Evolutionary conservation across 164 flowering plant species (phyloP).

Genomic region (Sedum album): DNA sequence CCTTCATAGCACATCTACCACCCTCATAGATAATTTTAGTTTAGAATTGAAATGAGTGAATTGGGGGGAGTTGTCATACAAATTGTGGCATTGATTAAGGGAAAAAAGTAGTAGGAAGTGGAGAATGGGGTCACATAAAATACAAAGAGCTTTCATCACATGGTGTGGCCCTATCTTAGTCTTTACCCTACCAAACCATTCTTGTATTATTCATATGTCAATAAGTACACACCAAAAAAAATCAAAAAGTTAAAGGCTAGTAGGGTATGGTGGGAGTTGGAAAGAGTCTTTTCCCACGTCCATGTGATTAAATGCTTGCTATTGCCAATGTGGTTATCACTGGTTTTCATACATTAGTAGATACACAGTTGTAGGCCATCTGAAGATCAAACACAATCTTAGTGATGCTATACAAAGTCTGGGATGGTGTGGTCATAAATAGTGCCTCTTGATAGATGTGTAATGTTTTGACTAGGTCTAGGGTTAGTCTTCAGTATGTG

Average conservation of each 20-base stretch:
- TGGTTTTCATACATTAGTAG: background rate
- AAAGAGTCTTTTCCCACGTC: constrained; percentile 1
- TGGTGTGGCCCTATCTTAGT: constrained; percentile 6
- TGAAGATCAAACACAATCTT: constrained; percentile 1
- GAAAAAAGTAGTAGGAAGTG: background rate
- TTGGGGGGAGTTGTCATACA: background rate
- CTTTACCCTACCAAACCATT: background rate
- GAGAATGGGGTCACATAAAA: background rate
- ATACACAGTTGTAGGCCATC: background rate
- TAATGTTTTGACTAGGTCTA: background rate
- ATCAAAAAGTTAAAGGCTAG: background rate
- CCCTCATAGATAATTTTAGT: too few relatives aligned
- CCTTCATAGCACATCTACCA: too few relatives aligned
- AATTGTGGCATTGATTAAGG: constrained; percentile 6
- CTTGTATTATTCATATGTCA: background rate
- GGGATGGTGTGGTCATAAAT: background rate
- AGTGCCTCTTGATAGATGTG: background rate
- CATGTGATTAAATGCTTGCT: constrained; percentile 2
- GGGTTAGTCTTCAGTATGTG: too few relatives aligned
- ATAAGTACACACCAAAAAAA: background rate
- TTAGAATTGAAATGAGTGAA: too few relatives aligned
- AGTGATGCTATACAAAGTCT: background rate
- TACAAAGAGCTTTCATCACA: background rate
- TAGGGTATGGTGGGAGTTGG: background rate
- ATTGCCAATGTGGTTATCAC: background rate